Evolutionary conservation across 768 basidiomycete genomes (phyloP).

Genomic region (Amanita thiersii): DNA sequence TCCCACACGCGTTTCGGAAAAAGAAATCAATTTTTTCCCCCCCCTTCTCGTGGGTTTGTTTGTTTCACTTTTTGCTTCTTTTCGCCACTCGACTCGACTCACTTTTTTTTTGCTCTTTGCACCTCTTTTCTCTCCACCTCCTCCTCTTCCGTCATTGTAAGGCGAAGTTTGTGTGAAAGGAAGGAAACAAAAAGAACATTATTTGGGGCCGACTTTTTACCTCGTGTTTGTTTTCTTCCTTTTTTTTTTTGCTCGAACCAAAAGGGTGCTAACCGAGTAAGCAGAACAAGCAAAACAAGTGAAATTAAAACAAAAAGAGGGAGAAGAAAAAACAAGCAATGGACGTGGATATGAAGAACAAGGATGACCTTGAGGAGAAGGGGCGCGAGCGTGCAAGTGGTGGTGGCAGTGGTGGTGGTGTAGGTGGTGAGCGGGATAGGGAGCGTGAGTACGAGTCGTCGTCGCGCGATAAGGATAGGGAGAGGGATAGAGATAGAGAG

Average conservation of each 20-base stretch:
- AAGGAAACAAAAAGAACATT: not conserved
- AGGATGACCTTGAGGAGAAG: constrained; percentile 69
- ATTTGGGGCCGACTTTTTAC: not conserved
- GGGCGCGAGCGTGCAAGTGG: constrained; percentile 28
- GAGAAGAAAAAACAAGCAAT: constrained; percentile 25
- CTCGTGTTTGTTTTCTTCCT: no score
- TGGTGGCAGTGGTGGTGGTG: constrained; percentile 31
- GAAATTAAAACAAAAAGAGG: not conserved
- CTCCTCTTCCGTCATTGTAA: not conserved
- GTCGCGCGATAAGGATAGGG: constrained; percentile 35
- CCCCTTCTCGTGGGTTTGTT: no score
- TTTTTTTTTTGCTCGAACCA: no score
- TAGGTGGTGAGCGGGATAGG: no score
- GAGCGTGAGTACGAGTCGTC: constrained; percentile 29
- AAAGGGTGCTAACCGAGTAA: no score
- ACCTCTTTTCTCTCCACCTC: not conserved
- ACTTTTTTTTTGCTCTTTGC: not conserved
- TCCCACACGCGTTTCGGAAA: constrained; percentile 3
- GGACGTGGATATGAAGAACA: constrained; percentile 79
- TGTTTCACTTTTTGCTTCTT: no score
- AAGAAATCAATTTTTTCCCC: no score
- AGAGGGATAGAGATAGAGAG: constrained; percentile 30
- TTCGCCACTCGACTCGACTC: no score
- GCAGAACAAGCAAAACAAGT: not conserved
- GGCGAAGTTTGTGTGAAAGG: not conserved